A percentile compares a stretch with the other conserved stretches of the same genome.
These are phyloP conservation scores for Avena atlantica DNA, from an alignment of 176 grass and related monocot species.

Conservation along the genomic window DNA sequence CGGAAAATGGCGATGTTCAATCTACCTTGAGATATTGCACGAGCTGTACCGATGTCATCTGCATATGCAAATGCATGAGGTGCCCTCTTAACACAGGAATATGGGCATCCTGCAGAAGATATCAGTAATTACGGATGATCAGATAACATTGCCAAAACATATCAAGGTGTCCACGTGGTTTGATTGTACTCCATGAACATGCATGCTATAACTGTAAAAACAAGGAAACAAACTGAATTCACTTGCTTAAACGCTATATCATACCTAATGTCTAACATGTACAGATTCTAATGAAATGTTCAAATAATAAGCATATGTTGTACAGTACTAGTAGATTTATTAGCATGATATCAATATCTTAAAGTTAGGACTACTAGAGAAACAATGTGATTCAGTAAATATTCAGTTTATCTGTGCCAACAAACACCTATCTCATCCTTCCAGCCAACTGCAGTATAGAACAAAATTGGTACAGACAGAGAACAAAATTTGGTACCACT, in stretches of 20 bases:
- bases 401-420: constrained; percentile 19
- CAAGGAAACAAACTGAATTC: not conserved
- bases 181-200: not conserved
- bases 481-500: constrained; percentile 58
- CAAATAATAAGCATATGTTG: too few relatives aligned
- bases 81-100: constrained; percentile 94
- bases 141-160: constrained; percentile 34
- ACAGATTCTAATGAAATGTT: constrained; percentile 2
- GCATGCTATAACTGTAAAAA: not conserved
- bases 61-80: constrained; percentile 78
- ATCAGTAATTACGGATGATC: constrained; percentile 23
- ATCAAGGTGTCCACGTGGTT: not conserved
- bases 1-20: not conserved
- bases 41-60: constrained; percentile 67
- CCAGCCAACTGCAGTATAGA: not conserved
- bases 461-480: constrained; percentile 1
- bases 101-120: constrained; percentile 78
- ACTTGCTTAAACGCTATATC: not conserved
- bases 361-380: constrained; percentile 3
- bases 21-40: constrained; percentile 78
- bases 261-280: constrained; percentile 14
- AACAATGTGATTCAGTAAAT: constrained; percentile 26
- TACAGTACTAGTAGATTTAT: not conserved
- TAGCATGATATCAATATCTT: constrained; percentile 27
- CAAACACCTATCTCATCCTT: constrained; percentile 30